Percentiles rank a stretch among this genome's conserved stretches.
phyloP scores from a whole-genome alignment of 495 filamentous ascomycete species.

The Talaromyces thailandensis region DNA sequence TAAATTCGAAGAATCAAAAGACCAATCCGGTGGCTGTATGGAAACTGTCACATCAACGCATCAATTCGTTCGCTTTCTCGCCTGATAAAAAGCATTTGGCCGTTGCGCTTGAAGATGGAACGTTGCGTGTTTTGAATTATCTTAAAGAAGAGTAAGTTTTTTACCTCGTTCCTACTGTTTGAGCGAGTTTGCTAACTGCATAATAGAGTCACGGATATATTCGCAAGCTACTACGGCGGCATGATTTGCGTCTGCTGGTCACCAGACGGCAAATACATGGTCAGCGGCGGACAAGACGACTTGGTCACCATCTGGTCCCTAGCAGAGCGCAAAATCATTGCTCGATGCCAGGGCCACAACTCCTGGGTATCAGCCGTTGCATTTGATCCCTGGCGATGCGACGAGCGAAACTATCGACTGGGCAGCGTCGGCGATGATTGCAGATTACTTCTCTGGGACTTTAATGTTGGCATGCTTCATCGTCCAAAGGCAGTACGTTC shows the following conservation, averaged over 20 bases:
- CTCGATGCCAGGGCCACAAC: constrained; percentile 87
- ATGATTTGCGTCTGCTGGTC: constrained; percentile 94
- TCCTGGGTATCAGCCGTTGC: constrained; percentile 91
- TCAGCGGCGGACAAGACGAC: constrained; percentile 94
- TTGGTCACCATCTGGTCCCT: constrained; percentile 90
- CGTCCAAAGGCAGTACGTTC: constrained; percentile 67
- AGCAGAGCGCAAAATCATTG: constrained; percentile 73
- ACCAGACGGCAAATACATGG: constrained; percentile 89
- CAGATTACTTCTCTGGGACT: constrained; percentile 88
- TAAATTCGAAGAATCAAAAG: constrained; percentile 87
- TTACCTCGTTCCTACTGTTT: background rate
- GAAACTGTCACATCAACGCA: constrained; percentile 81
- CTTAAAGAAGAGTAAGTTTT: constrained; percentile 73
- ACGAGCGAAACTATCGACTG: constrained; percentile 88
- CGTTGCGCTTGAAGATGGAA: constrained; percentile 85
- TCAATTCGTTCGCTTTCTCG: constrained; percentile 84
- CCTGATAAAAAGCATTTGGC: constrained; percentile 82
- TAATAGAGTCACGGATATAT: constrained; percentile 69
- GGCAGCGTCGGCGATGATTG: constrained; percentile 95
- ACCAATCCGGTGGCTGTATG: constrained; percentile 84
- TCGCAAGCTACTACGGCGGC: constrained; percentile 86
- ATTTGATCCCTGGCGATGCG: constrained; percentile 95
- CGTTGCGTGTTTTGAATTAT: constrained; percentile 82
- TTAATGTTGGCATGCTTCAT: constrained; percentile 91
- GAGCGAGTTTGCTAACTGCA: background rate